Base-by-base conservation (phyloP, 2,329 filamentous ascomycete genomes). In the Ophiocordyceps australis region DNA sequence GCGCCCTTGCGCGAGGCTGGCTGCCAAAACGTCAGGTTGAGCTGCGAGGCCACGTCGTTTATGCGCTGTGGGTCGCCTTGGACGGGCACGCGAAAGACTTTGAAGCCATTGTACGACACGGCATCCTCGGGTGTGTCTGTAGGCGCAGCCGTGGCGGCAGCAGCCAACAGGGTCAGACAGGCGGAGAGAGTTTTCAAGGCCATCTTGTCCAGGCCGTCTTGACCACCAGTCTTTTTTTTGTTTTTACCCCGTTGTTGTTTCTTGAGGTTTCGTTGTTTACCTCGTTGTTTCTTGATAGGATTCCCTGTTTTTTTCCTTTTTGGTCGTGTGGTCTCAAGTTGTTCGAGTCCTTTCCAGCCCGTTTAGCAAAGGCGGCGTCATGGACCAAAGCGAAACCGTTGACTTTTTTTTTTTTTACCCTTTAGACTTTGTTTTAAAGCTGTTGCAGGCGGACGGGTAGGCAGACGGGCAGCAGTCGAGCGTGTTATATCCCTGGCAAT, bases 21-120 rank as follows among this genome's bases (percentile, higher is more conserved):
- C 38, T 51, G 50, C 52, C 51, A 55, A 4, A 47, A 47, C 23
- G 37, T 33, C 23, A 57, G 38, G 5, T 41, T 41, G 16, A 55
- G 42, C 29, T 41, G 40, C 23, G 38, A 30, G 24, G 54, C 36
- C 29, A 54, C 38, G n/a, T 36, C 31, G 31, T 45, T 44, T 26
- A 57, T 35, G 13, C 37, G 37, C 29, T 35, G 38, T 13, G 41
- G 40, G 25, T 50, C 36, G 22, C 46, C 32, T 12, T 43, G 41
- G 19, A 52, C 47, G 7, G 48, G 39, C n/a, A 59, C 38, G 13
- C 54, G 52, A 26, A 53, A 49, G n/a, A 55, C 55, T 32, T 57
- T 55, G 42, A 52, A 55, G 4, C 55, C 55, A 27, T 52, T 41
- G 29, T 60, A 62, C 1, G 47, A 49, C 5, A 52, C 39, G 18